A percentile compares a stretch with the other conserved stretches of the same genome.
These are phyloP conservation scores for Poa pratensis DNA, from an alignment of 176 grass and related monocot genomes.

Conservation along the genomic window DNA sequence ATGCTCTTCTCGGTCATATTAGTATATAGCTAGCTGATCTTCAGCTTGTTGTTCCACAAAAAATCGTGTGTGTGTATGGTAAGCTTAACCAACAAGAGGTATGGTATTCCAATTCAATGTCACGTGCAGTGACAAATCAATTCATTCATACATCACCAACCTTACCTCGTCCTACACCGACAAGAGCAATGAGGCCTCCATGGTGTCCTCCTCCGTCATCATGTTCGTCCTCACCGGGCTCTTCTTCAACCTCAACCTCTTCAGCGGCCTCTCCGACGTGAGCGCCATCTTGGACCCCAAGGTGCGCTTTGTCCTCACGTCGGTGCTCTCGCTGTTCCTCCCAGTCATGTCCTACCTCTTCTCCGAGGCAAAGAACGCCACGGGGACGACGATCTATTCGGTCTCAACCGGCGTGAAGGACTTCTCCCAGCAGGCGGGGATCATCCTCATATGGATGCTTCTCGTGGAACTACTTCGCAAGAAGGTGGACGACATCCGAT, in stretches of 20 bases:
- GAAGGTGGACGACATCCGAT: neutral
- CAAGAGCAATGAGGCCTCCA: constrained; percentile 3
- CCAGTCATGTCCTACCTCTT: too few relatives aligned
- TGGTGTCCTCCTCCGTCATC: neutral
- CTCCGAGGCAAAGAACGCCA: neutral
- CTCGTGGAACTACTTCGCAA: neutral
- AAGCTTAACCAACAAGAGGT: neutral
- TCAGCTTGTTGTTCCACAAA: neutral
- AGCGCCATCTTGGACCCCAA: neutral
- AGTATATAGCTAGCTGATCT: neutral
- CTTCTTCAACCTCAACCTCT: constrained; percentile 23
- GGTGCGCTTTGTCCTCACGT: neutral
- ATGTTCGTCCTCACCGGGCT: neutral
- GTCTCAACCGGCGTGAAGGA: neutral
- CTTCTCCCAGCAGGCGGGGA: neutral
- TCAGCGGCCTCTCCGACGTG: neutral
- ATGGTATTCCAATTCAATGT: neutral
- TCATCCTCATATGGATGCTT: constrained; percentile 15
- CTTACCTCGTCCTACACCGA: neutral
- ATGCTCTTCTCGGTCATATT: neutral
- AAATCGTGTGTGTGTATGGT: neutral
- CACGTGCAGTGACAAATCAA: neutral
- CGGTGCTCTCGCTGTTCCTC: neutral
- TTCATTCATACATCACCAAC: neutral
- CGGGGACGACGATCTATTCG: neutral